Conservation (phyloP, 768 basidiomycete genomes). For the Clitopilus passeckerianus region DNA sequence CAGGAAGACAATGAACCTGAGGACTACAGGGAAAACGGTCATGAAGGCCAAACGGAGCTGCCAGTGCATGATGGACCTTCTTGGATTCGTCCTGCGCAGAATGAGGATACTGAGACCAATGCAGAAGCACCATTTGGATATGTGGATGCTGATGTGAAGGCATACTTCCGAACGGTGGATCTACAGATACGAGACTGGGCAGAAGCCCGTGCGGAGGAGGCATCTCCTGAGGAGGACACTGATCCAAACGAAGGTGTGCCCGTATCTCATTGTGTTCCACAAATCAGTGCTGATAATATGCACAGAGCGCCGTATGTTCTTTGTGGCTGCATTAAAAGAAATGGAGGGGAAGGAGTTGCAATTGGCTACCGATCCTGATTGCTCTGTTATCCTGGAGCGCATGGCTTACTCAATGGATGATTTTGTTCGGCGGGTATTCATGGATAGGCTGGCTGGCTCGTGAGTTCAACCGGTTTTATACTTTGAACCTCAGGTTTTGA, state of each 20-base stretch:
- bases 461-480: slow-evolving; percentile 38
- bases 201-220: slow-evolving; percentile 42
- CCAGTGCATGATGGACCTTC: slow-evolving; percentile 45
- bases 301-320: slow-evolving; percentile 70
- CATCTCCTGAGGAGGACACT: slow-evolving; percentile 29
- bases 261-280: not conserved
- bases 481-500: not conserved
- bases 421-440: slow-evolving; percentile 86
- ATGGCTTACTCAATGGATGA: slow-evolving; percentile 94
- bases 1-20: not conserved
- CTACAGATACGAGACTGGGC: slow-evolving; percentile 88
- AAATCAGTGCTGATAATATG: slow-evolving; percentile 7
- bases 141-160: slow-evolving; percentile 86
- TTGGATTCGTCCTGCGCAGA: slow-evolving; percentile 56
- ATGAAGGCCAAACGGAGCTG: not conserved
- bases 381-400: slow-evolving; percentile 85
- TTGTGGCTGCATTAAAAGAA: slow-evolving; percentile 78
- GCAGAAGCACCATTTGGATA: slow-evolving; percentile 84
- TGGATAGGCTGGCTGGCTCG: slow-evolving; percentile 86
- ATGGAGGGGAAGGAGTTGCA: slow-evolving; percentile 86
- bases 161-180: slow-evolving; percentile 89
- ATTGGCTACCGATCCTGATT: slow-evolving; percentile 91
- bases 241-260: slow-evolving; percentile 70
- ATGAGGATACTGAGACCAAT: slow-evolving; percentile 32
- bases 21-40: not conserved